Percentiles rank a stretch among this genome's conserved stretches.
Conservation (phyloP, 1,139 yeast species). For the Martiniozyma asiatica region DNA sequence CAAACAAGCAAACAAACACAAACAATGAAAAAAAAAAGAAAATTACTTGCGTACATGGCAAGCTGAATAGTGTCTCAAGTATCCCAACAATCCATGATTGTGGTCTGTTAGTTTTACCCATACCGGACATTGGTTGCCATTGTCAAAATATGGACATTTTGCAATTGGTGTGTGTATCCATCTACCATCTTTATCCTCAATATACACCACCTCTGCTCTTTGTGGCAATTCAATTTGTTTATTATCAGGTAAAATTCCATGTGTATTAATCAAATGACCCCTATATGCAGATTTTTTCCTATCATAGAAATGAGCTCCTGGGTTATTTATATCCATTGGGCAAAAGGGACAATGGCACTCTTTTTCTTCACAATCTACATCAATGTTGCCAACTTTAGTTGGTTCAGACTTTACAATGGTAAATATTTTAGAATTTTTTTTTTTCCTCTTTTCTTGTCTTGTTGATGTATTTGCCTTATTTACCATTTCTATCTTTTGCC, state of each 20-base stretch:
- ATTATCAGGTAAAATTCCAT: constrained; percentile 12
- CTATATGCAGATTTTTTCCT: constrained; percentile 12
- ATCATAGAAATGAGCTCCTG: constrained; percentile 10
- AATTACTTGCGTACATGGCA: too few relatives aligned
- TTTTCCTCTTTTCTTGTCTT: constrained; percentile 4
- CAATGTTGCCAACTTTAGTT: constrained; percentile 7
- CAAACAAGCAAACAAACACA: too few relatives aligned
- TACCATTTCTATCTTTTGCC: not conserved
- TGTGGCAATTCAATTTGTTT: constrained; percentile 5
- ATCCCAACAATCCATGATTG: too few relatives aligned
- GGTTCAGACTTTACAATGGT: constrained; percentile 6
- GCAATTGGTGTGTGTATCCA: too few relatives aligned
- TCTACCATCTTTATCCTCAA: too few relatives aligned
- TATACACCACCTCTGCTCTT: too few relatives aligned
- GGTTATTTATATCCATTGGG: constrained; percentile 2
- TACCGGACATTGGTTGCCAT: too few relatives aligned
- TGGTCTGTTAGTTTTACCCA: too few relatives aligned
- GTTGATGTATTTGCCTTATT: not conserved
- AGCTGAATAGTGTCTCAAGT: too few relatives aligned
- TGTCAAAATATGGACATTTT: too few relatives aligned
- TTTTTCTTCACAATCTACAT: constrained; percentile 9
- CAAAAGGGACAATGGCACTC: constrained; percentile 13
- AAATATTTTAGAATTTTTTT: constrained; percentile 4
- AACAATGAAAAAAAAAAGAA: too few relatives aligned
- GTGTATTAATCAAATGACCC: constrained; percentile 13